Conservation (phyloP, 352 stramenopile genomes). For the Aphanomyces astaci region DNA sequence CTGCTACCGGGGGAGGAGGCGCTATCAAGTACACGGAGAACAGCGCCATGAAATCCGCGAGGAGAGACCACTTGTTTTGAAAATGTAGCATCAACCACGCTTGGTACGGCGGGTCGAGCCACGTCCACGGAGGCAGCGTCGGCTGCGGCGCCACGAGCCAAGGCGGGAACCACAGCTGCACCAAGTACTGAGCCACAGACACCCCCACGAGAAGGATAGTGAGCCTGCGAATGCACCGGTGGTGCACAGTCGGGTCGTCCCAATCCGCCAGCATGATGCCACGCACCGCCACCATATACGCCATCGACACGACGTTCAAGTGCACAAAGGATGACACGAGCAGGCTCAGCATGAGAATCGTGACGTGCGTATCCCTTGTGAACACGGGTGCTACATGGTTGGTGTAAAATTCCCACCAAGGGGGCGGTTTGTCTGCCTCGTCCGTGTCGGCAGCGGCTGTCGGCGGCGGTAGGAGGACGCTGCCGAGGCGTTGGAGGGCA, state of each 20-base stretch:
- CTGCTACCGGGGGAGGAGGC: slow-evolving; percentile 31
- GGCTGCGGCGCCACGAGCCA: neutral
- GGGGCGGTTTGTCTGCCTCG: too few species aligned
- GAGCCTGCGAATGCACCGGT: slow-evolving; percentile 42
- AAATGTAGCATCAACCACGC: slow-evolving; percentile 55
- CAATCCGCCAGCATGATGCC: slow-evolving; percentile 61
- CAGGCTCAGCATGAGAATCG: slow-evolving; percentile 64
- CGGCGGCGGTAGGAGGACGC: neutral
- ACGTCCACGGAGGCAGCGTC: neutral
- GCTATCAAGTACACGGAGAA: slow-evolving; percentile 63
- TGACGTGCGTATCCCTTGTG: slow-evolving; percentile 57
- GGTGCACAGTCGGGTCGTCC: slow-evolving; percentile 40
- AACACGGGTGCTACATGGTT: neutral
- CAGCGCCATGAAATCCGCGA: slow-evolving; percentile 66
- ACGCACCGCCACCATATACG: too few species aligned
- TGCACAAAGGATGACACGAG: slow-evolving; percentile 74
- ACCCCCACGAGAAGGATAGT: slow-evolving; percentile 48
- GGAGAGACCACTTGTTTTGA: slow-evolving; percentile 70
- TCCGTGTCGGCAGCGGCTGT: too few species aligned
- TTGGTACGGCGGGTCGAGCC: slow-evolving; percentile 33
- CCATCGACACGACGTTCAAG: slow-evolving; percentile 73
- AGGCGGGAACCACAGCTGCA: slow-evolving; percentile 36
- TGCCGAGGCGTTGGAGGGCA: neutral
- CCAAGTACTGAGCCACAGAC: slow-evolving; percentile 59
- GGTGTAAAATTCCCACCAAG: neutral